phyloP scores from a whole-genome alignment of 208 protist genomes.

The Acanthamoeba lenticulata region DNA sequence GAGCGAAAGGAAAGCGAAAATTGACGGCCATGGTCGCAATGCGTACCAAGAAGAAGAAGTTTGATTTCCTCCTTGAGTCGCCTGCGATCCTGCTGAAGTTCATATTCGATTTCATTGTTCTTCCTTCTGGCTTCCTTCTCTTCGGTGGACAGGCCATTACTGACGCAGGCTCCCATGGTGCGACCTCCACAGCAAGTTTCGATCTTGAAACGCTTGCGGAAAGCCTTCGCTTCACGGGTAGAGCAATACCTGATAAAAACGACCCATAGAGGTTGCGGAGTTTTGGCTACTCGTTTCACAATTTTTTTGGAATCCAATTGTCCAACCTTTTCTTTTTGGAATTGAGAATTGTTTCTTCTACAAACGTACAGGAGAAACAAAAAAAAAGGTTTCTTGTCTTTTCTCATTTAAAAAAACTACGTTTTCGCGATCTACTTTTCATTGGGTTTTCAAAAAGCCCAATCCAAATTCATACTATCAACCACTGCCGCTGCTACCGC shows the following conservation, averaged over 20 bases:
- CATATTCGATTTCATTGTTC: constrained; percentile 59
- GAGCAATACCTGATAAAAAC: too few relatives aligned
- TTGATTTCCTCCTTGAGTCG: constrained; percentile 65
- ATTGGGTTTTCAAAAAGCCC: background rate
- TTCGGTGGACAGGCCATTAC: background rate
- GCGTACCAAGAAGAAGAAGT: constrained; percentile 67
- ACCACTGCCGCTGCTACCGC: too few relatives aligned
- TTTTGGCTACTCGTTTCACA: too few relatives aligned
- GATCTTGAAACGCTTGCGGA: too few relatives aligned
- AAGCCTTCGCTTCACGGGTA: too few relatives aligned
- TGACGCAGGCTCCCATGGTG: constrained; percentile 37
- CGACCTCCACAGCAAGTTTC: background rate
- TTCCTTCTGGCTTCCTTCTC: constrained; percentile 37
- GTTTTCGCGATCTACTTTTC: background rate
- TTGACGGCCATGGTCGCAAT: background rate
- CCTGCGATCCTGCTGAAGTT: constrained; percentile 18
- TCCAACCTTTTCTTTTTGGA: too few relatives aligned
- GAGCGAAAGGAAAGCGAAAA: background rate
- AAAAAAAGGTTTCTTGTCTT: background rate
- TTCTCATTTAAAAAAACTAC: background rate
- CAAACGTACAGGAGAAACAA: too few relatives aligned
- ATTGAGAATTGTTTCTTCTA: too few relatives aligned
- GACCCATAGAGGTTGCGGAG: too few relatives aligned
- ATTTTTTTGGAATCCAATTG: too few relatives aligned
- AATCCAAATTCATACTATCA: too few relatives aligned